phyloP scores from a whole-genome alignment of 2,329 filamentous ascomycete genomes.

The Juglanconis sp. region DNA sequence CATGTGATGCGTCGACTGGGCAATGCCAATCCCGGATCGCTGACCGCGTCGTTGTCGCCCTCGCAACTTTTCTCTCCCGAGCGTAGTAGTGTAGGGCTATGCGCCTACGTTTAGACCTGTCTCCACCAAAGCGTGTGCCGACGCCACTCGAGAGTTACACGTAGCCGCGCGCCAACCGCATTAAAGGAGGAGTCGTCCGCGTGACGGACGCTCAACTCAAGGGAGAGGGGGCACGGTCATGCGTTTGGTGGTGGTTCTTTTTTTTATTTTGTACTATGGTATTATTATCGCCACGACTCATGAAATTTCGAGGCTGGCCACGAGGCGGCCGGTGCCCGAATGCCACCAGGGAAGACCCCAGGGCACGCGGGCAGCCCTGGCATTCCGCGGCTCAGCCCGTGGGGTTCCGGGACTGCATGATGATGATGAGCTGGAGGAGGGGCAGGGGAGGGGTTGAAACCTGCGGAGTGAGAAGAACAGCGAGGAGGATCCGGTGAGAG shows the following conservation, averaged over 20 bases:
- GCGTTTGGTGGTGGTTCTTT: too few species aligned
- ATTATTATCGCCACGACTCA: neutral
- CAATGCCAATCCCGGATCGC: too few species aligned
- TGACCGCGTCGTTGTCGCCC: too few species aligned
- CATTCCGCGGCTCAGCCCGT: conserved; percentile 12
- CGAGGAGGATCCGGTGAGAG: neutral
- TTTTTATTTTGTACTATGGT: too few species aligned
- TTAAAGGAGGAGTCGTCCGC: neutral
- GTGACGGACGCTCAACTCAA: neutral
- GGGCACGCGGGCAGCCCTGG: neutral
- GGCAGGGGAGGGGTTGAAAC: too few species aligned
- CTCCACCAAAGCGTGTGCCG: neutral
- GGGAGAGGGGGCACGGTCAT: too few species aligned
- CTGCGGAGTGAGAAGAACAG: neutral
- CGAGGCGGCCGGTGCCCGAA: neutral
- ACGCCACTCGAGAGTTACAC: neutral
- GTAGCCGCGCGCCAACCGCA: neutral
- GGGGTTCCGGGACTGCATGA: conserved; percentile 12
- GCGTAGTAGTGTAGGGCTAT: too few species aligned
- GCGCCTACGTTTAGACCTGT: too few species aligned
- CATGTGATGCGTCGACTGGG: too few species aligned
- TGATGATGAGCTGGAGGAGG: neutral
- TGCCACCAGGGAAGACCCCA: conserved; percentile 6
- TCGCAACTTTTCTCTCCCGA: too few species aligned
- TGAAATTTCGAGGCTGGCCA: neutral